Evolutionary conservation across 768 basidiomycete species (phyloP).

Genomic region (Fistulinella prunicolor): DNA sequence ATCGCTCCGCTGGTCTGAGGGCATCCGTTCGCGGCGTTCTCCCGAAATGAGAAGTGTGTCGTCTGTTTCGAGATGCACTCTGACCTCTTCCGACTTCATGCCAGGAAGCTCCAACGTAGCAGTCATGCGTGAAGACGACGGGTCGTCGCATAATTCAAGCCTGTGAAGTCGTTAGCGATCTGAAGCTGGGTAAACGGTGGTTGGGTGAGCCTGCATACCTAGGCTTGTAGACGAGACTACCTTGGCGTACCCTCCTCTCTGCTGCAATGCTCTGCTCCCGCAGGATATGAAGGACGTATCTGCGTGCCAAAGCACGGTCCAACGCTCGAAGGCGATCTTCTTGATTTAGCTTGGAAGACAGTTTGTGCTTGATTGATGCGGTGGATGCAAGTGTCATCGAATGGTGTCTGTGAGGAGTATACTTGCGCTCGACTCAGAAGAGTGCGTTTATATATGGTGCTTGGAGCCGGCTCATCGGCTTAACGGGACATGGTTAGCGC

Average conservation of each 20-base stretch:
- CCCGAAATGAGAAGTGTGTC: constrained; percentile 35
- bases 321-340: constrained; percentile 31
- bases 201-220: constrained; percentile 20
- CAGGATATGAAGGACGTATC: constrained; percentile 26
- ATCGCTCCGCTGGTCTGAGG: constrained; percentile 15
- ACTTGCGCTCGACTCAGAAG: no score
- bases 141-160: constrained; percentile 40
- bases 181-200: background rate
- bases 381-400: constrained; percentile 26
- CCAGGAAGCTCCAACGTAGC: constrained; percentile 42
- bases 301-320: constrained; percentile 31
- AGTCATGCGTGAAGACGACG: constrained; percentile 28
- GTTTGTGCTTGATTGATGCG: constrained; percentile 18
- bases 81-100: constrained; percentile 34
- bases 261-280: constrained; percentile 18
- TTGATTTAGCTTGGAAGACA: constrained; percentile 22
- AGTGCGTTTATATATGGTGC: no score
- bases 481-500: no score
- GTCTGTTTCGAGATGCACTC: constrained; percentile 32
- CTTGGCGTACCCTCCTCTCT: constrained; percentile 23
- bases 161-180: constrained; percentile 23
- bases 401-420: background rate
- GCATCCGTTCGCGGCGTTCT: constrained; percentile 21
- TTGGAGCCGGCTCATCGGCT: no score
- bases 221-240: constrained; percentile 32